Evolutionary conservation across 805 yeast genomes (phyloP).

Genomic region (Yarrowia hollandica): DNA sequence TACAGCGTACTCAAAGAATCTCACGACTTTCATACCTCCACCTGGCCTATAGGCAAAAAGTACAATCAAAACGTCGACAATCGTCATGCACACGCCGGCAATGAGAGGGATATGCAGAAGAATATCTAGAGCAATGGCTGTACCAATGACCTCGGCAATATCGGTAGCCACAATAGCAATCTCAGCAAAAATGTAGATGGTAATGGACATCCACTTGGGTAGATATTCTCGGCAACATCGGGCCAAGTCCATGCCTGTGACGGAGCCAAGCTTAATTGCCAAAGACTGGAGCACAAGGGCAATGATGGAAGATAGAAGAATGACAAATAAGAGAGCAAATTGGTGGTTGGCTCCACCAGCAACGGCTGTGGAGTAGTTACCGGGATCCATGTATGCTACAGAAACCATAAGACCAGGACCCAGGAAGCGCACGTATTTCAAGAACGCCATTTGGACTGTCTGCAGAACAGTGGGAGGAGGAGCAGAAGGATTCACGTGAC

Average conservation of each 20-base stretch:
- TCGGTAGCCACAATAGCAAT: slow-evolving; percentile 93
- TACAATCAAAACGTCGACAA: slow-evolving; percentile 81
- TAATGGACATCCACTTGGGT: slow-evolving; percentile 50
- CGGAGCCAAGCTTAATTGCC: slow-evolving; percentile 87
- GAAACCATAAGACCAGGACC: slow-evolving; percentile 97
- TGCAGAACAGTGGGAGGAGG: background rate
- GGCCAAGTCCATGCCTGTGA: slow-evolving; percentile 91
- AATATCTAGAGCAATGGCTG: slow-evolving; percentile 89
- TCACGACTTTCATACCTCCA: slow-evolving; percentile 73
- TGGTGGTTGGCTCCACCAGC: slow-evolving; percentile 89
- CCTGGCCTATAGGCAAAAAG: slow-evolving; percentile 84
- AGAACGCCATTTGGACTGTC: background rate
- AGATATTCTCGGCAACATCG: slow-evolving; percentile 78
- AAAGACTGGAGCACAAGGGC: slow-evolving; percentile 85
- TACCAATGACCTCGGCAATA: slow-evolving; percentile 96
- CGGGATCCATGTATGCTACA: slow-evolving; percentile 97
- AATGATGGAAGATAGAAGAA: slow-evolving; percentile 75
- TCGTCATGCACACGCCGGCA: slow-evolving; percentile 80
- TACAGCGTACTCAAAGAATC: slow-evolving; percentile 81
- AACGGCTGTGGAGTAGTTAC: slow-evolving; percentile 93
- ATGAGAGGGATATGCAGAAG: slow-evolving; percentile 76
- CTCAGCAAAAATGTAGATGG: slow-evolving; percentile 77
- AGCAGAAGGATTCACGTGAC: background rate
- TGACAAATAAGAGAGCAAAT: slow-evolving; percentile 74
- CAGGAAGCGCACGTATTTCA: slow-evolving; percentile 60